Evolutionary conservation across 805 yeast genomes (phyloP).

Genomic region (Saccharomyces eubayanus): DNA sequence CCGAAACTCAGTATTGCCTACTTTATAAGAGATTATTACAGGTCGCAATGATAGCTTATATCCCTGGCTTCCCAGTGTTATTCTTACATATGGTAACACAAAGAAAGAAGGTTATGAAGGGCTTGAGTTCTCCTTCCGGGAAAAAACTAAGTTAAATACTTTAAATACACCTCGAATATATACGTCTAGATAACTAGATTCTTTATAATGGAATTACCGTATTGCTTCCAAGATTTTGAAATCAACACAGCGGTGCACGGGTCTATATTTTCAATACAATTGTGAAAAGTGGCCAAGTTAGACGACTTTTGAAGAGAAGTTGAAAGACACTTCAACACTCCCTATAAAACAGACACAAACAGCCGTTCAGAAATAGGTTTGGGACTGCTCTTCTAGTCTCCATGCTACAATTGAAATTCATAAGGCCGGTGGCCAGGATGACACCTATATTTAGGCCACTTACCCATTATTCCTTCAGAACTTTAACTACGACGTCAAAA

Average conservation of each 20-base stretch:
- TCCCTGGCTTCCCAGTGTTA: conserved; percentile 80
- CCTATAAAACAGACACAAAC: neutral
- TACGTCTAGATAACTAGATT: neutral
- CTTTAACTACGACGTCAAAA: neutral
- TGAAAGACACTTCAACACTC: too few relatives aligned
- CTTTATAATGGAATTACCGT: neutral
- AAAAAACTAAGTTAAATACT: neutral
- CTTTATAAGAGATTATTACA: conserved; percentile 50
- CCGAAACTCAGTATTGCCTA: conserved; percentile 43
- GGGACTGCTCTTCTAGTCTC: neutral
- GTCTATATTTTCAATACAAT: neutral
- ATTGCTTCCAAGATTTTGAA: neutral
- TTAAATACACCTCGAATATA: neutral
- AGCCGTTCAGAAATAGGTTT: neutral
- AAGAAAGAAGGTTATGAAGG: conserved; percentile 65
- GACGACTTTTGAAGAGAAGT: neutral
- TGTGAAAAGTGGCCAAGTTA: neutral
- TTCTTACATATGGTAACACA: conserved; percentile 85
- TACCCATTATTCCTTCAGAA: neutral
- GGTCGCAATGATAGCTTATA: conserved; percentile 53
- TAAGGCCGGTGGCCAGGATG: neutral
- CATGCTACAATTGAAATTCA: neutral
- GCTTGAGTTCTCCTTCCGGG: conserved; percentile 13
- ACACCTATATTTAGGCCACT: neutral
- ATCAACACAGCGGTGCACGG: neutral